These are phyloP conservation scores for Mycena leptocephala DNA, from an alignment of 768 basidiomycete species.

Conservation along the genomic window DNA sequence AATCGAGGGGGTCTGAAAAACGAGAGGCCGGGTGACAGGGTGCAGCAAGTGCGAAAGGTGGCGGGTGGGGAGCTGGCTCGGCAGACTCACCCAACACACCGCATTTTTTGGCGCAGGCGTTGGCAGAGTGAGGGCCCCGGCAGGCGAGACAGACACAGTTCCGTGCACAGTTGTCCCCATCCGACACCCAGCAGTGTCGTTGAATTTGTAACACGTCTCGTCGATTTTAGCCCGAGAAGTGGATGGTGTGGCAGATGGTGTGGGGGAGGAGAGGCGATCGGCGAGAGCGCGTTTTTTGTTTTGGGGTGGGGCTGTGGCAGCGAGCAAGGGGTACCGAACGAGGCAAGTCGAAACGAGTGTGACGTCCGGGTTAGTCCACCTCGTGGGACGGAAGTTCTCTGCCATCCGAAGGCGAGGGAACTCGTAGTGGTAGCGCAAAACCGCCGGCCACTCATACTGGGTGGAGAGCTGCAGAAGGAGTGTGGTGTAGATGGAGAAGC, in stretches of 20 bases:
- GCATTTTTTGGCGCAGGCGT: background rate
- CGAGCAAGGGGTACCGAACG: background rate
- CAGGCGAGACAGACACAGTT: background rate
- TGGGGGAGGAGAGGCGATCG: background rate
- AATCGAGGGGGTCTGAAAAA: background rate
- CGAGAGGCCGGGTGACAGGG: background rate
- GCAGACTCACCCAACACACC: background rate
- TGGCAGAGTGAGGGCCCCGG: background rate
- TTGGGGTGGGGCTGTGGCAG: background rate
- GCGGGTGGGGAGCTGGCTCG: slow-evolving; percentile 4
- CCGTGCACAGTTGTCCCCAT: background rate
- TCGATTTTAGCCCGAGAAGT: background rate
- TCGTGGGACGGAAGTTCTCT: slow-evolving; percentile 16
- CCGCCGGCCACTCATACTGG: slow-evolving; percentile 19
- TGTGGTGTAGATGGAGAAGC: background rate
- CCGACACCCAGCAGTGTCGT: background rate
- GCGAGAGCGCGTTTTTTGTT: background rate
- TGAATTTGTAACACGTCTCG: background rate
- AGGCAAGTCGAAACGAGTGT: slow-evolving; percentile 5
- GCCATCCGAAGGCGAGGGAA: slow-evolving; percentile 1
- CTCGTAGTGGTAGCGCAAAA: slow-evolving; percentile 20
- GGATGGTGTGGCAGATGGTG: background rate
- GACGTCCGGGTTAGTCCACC: slow-evolving; percentile 8
- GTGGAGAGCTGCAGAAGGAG: slow-evolving; percentile 7
- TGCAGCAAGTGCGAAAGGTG: background rate